Evolutionary conservation across 2,329 filamentous ascomycete genomes (phyloP).

Genomic region (Apiospora malaysiana): DNA sequence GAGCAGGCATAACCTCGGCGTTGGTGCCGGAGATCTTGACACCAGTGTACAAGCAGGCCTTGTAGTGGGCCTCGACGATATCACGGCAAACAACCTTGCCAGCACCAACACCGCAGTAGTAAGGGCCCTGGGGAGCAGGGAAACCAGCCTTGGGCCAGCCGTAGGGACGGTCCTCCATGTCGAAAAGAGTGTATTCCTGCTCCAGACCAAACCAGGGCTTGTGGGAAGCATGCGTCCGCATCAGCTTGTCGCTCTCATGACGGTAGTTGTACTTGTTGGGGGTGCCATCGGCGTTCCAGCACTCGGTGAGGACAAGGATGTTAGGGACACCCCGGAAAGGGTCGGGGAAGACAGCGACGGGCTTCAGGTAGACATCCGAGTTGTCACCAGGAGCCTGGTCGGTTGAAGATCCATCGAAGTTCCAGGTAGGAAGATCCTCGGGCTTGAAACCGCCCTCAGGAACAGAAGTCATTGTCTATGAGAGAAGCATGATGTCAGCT

Average conservation of each 20-base stretch:
- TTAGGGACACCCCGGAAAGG: slow-evolving; percentile 90
- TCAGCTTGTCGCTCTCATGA: slow-evolving; percentile 86
- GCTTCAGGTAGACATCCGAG: slow-evolving; percentile 96
- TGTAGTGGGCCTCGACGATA: slow-evolving; percentile 92
- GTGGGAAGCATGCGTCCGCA: slow-evolving; percentile 83
- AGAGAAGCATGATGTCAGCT: slow-evolving; percentile 28
- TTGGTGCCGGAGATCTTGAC: slow-evolving; percentile 98
- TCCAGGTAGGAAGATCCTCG: slow-evolving; percentile 60
- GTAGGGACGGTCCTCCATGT: slow-evolving; percentile 84
- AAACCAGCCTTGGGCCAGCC: slow-evolving; percentile 81
- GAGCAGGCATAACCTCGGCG: slow-evolving; percentile 96
- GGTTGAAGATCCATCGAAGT: slow-evolving; percentile 81
- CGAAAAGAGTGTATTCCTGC: slow-evolving; percentile 96
- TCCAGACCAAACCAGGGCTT: slow-evolving; percentile 98
- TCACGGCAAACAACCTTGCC: slow-evolving; percentile 98
- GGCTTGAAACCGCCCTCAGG: slow-evolving; percentile 52
- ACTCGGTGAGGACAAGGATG: slow-evolving; percentile 93
- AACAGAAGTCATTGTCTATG: slow-evolving; percentile 55
- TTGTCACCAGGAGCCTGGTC: slow-evolving; percentile 92
- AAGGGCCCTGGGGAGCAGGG: slow-evolving; percentile 91
- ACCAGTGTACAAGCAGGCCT: slow-evolving; percentile 84
- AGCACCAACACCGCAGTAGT: slow-evolving; percentile 97
- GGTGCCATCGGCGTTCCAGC: slow-evolving; percentile 90
- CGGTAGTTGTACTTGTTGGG: slow-evolving; percentile 99
- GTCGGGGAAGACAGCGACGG: slow-evolving; percentile 86